Evolutionary conservation across 495 filamentous ascomycete species (phyloP), one percentile per base, ranked within the genome.

Genomic region (Annulohypoxylon bovei): DNA sequence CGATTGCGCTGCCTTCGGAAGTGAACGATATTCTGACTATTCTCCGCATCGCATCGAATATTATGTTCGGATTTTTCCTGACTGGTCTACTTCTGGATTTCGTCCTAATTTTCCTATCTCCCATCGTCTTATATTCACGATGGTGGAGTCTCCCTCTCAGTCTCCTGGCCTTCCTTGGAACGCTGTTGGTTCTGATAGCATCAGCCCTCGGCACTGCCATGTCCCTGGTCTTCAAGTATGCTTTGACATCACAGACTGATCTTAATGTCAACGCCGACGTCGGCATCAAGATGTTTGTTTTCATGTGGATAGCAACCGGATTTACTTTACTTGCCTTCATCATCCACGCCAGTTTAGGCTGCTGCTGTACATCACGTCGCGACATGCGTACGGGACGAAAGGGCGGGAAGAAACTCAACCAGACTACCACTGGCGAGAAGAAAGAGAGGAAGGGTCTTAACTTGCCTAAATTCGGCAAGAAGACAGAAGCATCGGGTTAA

Each of bases 11-110:
- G 2, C 93, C 94, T 1, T 82, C 85, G 12, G 80, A 92, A 44
- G 85, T 97, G 65, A 84, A 85, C 73, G 82, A 88, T 62, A 91
- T 93, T 59, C 86, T 98, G 20, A 80, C 86, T 37, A 86, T 97
- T 56, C 88, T 95, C 72, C 86, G 86, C 40, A 81, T 87, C n/a
- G 91, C 90, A n/a, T 93, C 89, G 4, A 88, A 94, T 70, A 88
- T 91, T 84, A 97, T 98, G 93, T 97, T 96, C 76, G 93, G 86
- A 57, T 89, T 95, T 77, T 97, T 95, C 82, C 74, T 98, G 6
- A 83, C 88, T 0, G 88, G 88, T 7, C 79, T 88, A 40, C 82
- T 91, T 55, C 81, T 96, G 56, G 87, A 85, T 70, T 89, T 91
- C 55, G 71, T 95, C 56, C 81, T 91, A 67, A 73, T 86, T 23